Evolutionary conservation across 2,329 filamentous ascomycete genomes (phyloP), one percentile per base, ranked within the genome.

Genomic region (Didymellaceae sp.): DNA sequence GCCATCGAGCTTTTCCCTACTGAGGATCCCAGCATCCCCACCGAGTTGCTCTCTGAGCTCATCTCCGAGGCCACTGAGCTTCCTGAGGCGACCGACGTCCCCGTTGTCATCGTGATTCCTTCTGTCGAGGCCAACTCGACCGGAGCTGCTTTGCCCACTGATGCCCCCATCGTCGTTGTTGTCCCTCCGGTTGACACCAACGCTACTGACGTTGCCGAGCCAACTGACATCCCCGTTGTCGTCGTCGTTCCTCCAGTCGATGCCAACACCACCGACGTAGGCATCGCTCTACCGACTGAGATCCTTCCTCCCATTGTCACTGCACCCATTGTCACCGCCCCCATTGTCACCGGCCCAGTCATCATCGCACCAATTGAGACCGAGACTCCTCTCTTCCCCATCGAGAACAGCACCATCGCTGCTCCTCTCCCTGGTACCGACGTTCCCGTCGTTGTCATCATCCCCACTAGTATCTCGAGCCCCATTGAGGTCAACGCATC

Each of bases 1-100:
- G 50, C 57, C 1, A 57, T 62, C 34, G 46, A 55, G 4, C 41
- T 56, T 10, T 32, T 49, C 26, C 33, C 49, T 9, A 43, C 51
- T 17, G 33, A 37, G 6, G 45, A 41, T 6, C 31, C 30, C 1
- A 22, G 37, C 14, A n/a, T 51, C 9, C 47, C 47, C 11, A 34
- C 47, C 8, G 41, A 45, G 11, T 35, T 54, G 22, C 13, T 39
- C 25, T 44, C 44, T 4, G 47, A 51, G 35, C 24, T 26, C 5
- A 5, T 42, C 17, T 18, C 44, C 3, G 40, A 39, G 17, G 11
- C 34, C 5, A 52, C 30, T 21, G 41, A 35, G 2, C 20, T 17
- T 6, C 39, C 46, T 13, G 30, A 30, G 7, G 14, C 33, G 6
- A 48, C 31, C 17, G 45, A 43, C 8, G 11, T 17, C 4, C 45